Evolutionary conservation across 345 rosid species (phyloP).

Genomic region (Lumnitzera racemosa): DNA sequence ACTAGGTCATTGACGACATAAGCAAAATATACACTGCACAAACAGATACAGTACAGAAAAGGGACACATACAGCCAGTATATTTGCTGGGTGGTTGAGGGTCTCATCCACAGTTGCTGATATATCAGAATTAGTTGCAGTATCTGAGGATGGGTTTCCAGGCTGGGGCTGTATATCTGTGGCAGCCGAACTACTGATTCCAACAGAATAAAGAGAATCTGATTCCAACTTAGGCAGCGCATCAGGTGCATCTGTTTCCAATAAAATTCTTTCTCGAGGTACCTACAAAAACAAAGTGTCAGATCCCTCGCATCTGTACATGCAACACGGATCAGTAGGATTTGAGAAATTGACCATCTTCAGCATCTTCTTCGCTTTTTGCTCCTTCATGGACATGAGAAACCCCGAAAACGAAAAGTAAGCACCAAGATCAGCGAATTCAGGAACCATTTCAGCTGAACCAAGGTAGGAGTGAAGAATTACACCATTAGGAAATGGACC

Average conservation of each 20-base stretch:
- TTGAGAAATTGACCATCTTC: conserved; percentile 38
- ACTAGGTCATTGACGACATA: background rate
- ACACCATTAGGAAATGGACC: conserved; percentile 89
- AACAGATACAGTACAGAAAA: background rate
- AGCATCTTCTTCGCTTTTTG: conserved; percentile 73
- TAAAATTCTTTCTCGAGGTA: conserved; percentile 72
- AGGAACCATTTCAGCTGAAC: conserved; percentile 96
- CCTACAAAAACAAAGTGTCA: conserved; percentile 30
- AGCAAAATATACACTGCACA: background rate
- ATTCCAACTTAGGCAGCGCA: conserved; percentile 57
- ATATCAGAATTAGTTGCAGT: conserved; percentile 24
- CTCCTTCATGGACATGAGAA: conserved; percentile 65
- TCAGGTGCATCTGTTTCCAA: conserved; percentile 95
- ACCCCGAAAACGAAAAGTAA: conserved; percentile 91
- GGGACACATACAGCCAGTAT: conserved; percentile 42
- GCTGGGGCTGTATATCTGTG: conserved; percentile 22
- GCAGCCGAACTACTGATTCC: conserved; percentile 36
- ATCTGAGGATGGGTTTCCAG: conserved; percentile 17
- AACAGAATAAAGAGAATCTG: conserved; percentile 35
- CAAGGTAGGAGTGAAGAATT: conserved; percentile 81
- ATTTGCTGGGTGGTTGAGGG: conserved; percentile 87
- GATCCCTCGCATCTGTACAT: background rate
- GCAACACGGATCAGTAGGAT: conserved; percentile 4
- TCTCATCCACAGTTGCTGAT: conserved; percentile 27
- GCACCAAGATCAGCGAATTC: conserved; percentile 84